Conservation (phyloP, 73 alveolate genomes). For the Paramecium sonneborni region DNA sequence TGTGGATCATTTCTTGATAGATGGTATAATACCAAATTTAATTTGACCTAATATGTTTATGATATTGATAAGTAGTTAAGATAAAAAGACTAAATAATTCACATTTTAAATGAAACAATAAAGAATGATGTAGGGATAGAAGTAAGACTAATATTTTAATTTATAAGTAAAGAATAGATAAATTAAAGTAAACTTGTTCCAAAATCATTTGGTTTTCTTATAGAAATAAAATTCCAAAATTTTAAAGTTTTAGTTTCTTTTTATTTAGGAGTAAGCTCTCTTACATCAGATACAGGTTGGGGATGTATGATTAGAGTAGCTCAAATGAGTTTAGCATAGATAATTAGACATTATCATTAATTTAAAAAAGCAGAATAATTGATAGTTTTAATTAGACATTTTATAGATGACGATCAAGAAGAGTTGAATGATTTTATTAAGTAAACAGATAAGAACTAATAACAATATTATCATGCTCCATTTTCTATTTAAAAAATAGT, state of each 20-base stretch:
- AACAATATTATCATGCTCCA: background rate
- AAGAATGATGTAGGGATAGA: background rate
- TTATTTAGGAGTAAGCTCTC: background rate
- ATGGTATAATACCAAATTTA: background rate
- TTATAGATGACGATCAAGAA: background rate
- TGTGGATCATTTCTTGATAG: background rate
- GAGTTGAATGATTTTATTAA: background rate
- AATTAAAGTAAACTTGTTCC: background rate
- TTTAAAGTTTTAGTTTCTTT: background rate
- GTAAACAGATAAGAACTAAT: background rate
- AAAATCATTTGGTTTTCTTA: background rate
- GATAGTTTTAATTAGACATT: background rate
- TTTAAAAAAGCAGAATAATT: background rate
- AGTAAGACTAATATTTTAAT: background rate
- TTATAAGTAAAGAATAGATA: background rate
- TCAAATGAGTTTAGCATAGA: background rate
- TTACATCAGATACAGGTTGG: constrained; percentile 23
- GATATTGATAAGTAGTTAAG: background rate
- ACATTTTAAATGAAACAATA: background rate
- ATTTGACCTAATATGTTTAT: background rate
- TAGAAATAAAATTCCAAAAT: background rate
- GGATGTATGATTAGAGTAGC: constrained; percentile 8
- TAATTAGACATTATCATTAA: background rate
- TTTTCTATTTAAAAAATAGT: background rate
- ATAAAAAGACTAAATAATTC: background rate